Base-by-base conservation (phyloP, 2,329 filamentous ascomycete species). In the Fusarium sp. region DNA sequence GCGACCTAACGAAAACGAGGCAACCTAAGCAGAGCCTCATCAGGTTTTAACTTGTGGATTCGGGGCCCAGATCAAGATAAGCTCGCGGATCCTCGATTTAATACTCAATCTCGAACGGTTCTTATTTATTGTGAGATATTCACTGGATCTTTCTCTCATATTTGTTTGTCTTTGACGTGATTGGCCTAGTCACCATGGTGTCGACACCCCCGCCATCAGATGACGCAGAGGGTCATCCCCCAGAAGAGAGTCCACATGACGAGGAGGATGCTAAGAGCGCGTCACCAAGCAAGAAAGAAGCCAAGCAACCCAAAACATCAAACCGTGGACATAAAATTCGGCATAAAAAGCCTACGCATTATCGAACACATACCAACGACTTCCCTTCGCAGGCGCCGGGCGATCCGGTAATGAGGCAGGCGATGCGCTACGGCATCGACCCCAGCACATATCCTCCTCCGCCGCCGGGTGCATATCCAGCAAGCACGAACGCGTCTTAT, bases 21-120 rank as follows among this genome's bases (percentile, higher is more conserved):
- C 62, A 45, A 47, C 38, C 15, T 18, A 13, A 32, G 38, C 56
- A 68, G 66, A 68, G 66, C 66, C 66, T 68, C 66, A 68, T 20
- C 30, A 26, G 36, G 36, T n/a, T 30, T 55, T 24, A 38, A 48
- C 57, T 36, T 50, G 36, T 55, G 26, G 24, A 32, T 26, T 54
- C 10, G 17, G 1, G 26, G 15, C 44, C 22, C 4, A 30, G 34
- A n/a, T 26, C 41, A 41, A 59, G 34, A 55, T 38, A 60, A n/a
- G 28, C 45, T 36, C 18, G 18, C n/a, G 4, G 32, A 38, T 61
- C 47, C 36, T 41, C 58, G 5, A 61, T 55, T 38, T 22, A 18
- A 14, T 32, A 38, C 36, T 28, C 32, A 22, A 22, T 68, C n/a
- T 26, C 17, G 11, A 26, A 50, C 30, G 6, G 8, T n/a, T 51